Base-by-base conservation (phyloP, 345 rosid genomes). In the Salix purpurea region DNA sequence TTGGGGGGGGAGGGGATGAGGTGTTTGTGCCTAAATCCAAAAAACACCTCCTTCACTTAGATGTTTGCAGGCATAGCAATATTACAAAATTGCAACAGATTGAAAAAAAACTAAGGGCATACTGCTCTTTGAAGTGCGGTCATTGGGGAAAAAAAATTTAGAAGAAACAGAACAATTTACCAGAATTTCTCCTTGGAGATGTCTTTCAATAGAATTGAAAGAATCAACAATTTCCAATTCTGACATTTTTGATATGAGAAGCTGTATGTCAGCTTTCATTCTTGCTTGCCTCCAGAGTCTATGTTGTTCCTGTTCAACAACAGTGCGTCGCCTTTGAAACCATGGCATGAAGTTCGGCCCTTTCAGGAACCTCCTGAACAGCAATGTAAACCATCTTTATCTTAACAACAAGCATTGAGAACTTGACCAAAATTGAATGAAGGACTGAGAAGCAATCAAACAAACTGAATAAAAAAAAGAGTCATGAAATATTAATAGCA, bases 341-440 rank as follows among this genome's bases (percentile, higher is more conserved):
- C 99, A 96, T 23, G 99, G 95, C 86, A 85, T 74, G 85, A 96
- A 96, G 83, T 96, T 96, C 21, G 94, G 95, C 79, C 99, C 99
- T 69, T 70, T 83, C 78, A 96, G 81, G 85, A 96, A 96, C 83
- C 92, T 88, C 91, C 99, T 96, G 89, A 77, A 85, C 32, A 75
- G 70, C 81, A 74, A 74, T 70, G 65, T 28, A 76, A 79, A 61
- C 11, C 42, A 72, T 62, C 36, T 28, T 64, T 71, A 74, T 32
- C 70, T 82, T 37, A 80, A 70, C 36, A 30, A 71, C 54, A 60
- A 74, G 64, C 34, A 76, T 68, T 64, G 24, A 40, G 73, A 68
- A 67, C 42, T n/a, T 4, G 68, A 30, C 66, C 13, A 77, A 26
- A 76, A 37, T 6, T 13, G 28, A 76, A 36, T 40, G 39, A 44